Base-by-base conservation (phyloP, 2,329 filamentous ascomycete genomes). In the Beauveria australis region DNA sequence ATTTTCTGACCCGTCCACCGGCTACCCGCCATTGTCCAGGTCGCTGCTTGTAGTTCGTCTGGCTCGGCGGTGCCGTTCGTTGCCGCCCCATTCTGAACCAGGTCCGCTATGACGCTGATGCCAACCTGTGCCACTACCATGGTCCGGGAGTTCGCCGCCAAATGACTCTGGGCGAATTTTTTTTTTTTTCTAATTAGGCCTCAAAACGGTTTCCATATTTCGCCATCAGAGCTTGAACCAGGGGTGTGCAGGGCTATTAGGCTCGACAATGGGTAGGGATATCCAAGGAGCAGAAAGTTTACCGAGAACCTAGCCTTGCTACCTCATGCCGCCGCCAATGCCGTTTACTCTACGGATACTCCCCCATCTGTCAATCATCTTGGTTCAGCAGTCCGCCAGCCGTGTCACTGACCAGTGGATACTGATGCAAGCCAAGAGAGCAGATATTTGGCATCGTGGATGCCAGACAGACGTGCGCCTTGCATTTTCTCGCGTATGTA, bases 41-140 rank as follows among this genome's bases (percentile, higher is more conserved):
- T 8, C 26, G 46, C 41, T 40, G 26, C 37, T 26, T 40, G 52
- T 49, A 47, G 59, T 61, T 61, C 59, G 47, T 56, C 53, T 26
- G 24, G 59, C 59, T 56, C 59, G 59, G 59, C 59, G 30, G 47
- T n/a, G 59, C 59, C 59, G 59, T 61, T 61, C 59, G 53, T 56
- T 41, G 40, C n/a, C n/a, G 46, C 28, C 48, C 57, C 49, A 22
- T 60, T 41, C 24, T 41, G 48, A 49, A 41, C 18, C 48, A 52
- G 28, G 48, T 43, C 26, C 57, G 49, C 57, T 59, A 53, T 52
- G 48, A 60, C 57, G 40, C 28, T 40, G 41, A 40, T 60, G 28
- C 33, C 53, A 47, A 28, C 49, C 6, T 43, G 48, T 33, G 37
- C 55, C 46, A 44, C 37, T 43, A 18, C 56, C 37, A 24, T 47